Evolutionary conservation across 129 eudicot genomes (phyloP), one percentile per base, ranked within the genome.

Genomic region (Rutidosis leptorrhynchoides): DNA sequence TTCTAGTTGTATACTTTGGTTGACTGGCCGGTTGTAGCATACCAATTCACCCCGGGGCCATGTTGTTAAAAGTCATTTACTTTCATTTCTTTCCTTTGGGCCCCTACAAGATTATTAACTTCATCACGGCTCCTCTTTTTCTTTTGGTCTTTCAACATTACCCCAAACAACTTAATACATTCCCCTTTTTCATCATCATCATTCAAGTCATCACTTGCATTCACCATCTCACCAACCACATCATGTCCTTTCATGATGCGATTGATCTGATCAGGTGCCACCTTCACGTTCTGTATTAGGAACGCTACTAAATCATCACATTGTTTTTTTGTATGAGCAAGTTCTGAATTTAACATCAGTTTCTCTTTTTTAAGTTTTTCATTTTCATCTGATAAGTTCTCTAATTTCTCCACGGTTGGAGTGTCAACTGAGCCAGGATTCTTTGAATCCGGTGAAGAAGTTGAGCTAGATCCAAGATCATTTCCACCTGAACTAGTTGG

Each of bases 81-180:
- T 62, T 79, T 87, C 78, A 84, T 40, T 28, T 80, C 80, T 69
- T 90, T 87, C 69, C 58, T 58, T 25, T 63, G 77, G 21, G 19
- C 68, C 84, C 78, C 85, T 14, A 28, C 26, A 29, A 69, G 65
- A 40, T 60, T 81, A 17, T 30, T 25, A n/a, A 67, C 74, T 25
- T 78, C 87, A 54, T 68, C 74, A 2, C 83, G 65, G 27, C 78
- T 78, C 86, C 95, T 82, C 82, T 85, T 83, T 60, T 78, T 85
- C 67, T 79, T 83, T 12, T 69, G 68, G 14, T 76, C 76, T 83
- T 81, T 81, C 84, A 87, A 32, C 73, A 75, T 17, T 62, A 91
- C 97, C 71, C 97, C 97, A 70, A 91, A 91, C 76, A 91, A 66
- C 45, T 83, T 91, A 67, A 83, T 45, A 73, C 82, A 67, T 6